Evolutionary conservation across 2,329 filamentous ascomycete genomes (phyloP), one percentile per base, ranked within the genome.

Genomic region (Gnomoniopsis smithogilvyi): DNA sequence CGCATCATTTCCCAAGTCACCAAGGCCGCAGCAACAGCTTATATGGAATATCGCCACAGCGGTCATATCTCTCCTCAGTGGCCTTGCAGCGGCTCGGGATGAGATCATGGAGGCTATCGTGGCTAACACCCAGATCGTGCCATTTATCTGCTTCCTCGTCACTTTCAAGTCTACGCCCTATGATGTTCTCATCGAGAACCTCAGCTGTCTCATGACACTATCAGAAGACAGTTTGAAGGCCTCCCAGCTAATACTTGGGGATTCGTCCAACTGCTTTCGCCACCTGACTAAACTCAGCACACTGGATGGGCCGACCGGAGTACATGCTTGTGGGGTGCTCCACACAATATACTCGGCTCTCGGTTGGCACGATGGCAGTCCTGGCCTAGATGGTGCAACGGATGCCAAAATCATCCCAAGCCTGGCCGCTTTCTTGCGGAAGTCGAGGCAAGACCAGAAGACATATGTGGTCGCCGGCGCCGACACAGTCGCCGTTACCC

Each of bases 281-380:
- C 70, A 75, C 4, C 73, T 89, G 30, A 67, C 79, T 33, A 68
- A 74, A 21, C 71, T 86, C 49, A 80, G 78, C 60, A 74, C 78
- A 21, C 69, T 74, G n/a, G 73, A 73, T 36, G 79, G 74, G 33
- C 72, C 79, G 19, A 78, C 78, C 58, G 80, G 79, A 1, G 78
- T 87, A 36, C 72, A 86, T 10, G 79, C 84, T 8, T 88, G 84
- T 53, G 82, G 82, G 15, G 76, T 86, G 22, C 75, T 89, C 14
- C 86, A 89, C 68, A 87, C 87, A 62, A 70, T 88, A 38, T 87
- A 85, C 67, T 71, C 78, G 7, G 73, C 77, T 3, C 75, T 83
- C 64, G 72, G 78, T 58, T 83, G 80, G 80, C 76, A 78, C 34
- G 81, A 84, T 56, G 72, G 76, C 60, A 79, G 74, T 47, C 78